Evolutionary conservation across 345 rosid genomes (phyloP).

Genomic region (Excoecaria agallocha): DNA sequence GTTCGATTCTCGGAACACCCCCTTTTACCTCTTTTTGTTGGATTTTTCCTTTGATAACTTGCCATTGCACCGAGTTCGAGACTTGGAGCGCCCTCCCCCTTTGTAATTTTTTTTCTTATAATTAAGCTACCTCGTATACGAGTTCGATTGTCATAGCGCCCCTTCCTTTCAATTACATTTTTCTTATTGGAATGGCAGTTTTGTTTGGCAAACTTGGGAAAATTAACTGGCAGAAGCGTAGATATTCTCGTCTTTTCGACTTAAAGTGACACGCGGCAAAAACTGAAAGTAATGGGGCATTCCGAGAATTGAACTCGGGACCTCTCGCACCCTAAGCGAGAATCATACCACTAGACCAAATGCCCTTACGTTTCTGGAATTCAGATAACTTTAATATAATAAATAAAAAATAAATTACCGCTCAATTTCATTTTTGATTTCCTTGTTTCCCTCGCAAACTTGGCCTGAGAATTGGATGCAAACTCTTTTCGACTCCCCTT

Average conservation of each 20-base stretch:
- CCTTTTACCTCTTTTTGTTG: neutral
- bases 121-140: too few relatives aligned
- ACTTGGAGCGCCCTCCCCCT: too few relatives aligned
- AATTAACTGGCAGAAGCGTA: too few relatives aligned
- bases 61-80: too few relatives aligned
- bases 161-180: too few relatives aligned
- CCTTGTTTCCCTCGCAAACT: conserved; percentile 1
- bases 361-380: conserved; percentile 30
- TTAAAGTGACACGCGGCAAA: too few relatives aligned
- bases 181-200: too few relatives aligned
- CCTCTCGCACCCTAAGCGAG: conserved; percentile 91
- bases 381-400: too few relatives aligned
- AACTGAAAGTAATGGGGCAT: conserved; percentile 29
- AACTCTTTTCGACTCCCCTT: neutral
- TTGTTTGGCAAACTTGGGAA: too few relatives aligned
- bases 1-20: conserved; percentile 69
- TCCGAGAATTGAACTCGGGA: conserved; percentile 81
- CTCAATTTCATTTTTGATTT: neutral
- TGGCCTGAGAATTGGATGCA: neutral
- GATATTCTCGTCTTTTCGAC: too few relatives aligned
- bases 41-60: neutral
- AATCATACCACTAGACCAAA: conserved; percentile 92
- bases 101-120: too few relatives aligned
- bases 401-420: neutral
- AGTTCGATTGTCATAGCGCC: too few relatives aligned